A percentile compares a stretch with the other conserved stretches of the same genome.
phyloP scores from a whole-genome alignment of 2,329 filamentous ascomycete species.

The Curvularia verruculosa region DNA sequence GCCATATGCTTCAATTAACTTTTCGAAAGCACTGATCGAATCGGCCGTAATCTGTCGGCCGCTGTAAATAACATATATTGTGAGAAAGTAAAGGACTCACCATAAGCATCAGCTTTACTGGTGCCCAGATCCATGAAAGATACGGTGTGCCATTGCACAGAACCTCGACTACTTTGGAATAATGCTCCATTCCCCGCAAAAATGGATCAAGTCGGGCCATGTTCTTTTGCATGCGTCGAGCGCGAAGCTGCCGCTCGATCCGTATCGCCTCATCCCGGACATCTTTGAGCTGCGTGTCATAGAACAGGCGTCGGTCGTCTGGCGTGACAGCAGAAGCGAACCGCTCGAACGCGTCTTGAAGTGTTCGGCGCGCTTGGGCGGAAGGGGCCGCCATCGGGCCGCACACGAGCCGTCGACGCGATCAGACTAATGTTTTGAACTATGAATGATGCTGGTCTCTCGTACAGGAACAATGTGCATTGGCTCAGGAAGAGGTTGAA shows the following conservation, averaged over 20 bases:
- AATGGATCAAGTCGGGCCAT: constrained; percentile 53
- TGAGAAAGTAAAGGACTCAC: not conserved
- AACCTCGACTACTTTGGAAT: constrained; percentile 43
- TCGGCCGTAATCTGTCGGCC: constrained; percentile 2
- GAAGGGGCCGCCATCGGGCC: constrained; percentile 10
- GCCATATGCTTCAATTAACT: constrained; percentile 1
- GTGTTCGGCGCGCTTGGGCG: constrained; percentile 11
- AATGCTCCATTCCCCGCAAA: constrained; percentile 49
- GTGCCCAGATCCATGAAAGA: constrained; percentile 54
- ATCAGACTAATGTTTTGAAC: not conserved
- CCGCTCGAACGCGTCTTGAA: constrained; percentile 19
- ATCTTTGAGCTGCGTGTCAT: constrained; percentile 43
- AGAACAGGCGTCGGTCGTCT: constrained; percentile 14
- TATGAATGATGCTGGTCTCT: not conserved
- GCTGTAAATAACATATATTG: not conserved
- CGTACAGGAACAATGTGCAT: not conserved
- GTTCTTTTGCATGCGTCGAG: constrained; percentile 49
- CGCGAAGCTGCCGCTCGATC: constrained; percentile 51
- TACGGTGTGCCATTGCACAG: constrained; percentile 56
- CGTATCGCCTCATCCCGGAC: constrained; percentile 38
- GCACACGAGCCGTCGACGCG: not conserved
- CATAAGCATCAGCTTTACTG: constrained; percentile 25
- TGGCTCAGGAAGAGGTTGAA: not conserved
- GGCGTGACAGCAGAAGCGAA: constrained; percentile 15
- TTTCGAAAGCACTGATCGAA: constrained; percentile 3